Evolutionary conservation across 2,329 filamentous ascomycete genomes (phyloP).

Genomic region (Arachnopeziza araneosa): DNA sequence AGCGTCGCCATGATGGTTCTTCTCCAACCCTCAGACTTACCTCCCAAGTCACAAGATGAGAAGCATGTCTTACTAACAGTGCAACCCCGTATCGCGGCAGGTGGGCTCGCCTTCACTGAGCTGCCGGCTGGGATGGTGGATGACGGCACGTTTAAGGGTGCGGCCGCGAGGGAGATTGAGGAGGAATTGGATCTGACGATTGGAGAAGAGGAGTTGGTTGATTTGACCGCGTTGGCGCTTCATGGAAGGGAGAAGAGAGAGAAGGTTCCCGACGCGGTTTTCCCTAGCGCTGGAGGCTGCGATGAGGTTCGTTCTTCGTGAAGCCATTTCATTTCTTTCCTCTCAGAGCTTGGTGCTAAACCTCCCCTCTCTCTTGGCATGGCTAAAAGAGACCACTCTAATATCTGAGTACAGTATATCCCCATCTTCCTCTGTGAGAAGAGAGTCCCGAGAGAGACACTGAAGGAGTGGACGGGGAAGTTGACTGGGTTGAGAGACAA

Average conservation of each 20-base stretch:
- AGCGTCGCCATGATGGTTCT: constrained; percentile 52
- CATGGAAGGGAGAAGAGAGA: constrained; percentile 24
- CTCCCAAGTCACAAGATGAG: constrained; percentile 34
- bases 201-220: constrained; percentile 41
- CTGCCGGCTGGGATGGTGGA: constrained; percentile 56
- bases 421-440: constrained; percentile 53
- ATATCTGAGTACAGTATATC: constrained; percentile 34
- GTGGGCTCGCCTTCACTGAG: constrained; percentile 49
- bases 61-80: constrained; percentile 54
- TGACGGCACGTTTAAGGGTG: constrained; percentile 49
- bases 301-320: constrained; percentile 39
- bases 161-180: constrained; percentile 53
- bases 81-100: constrained; percentile 51
- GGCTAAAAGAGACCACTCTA: too few relatives aligned
- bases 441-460: constrained; percentile 42
- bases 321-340: too few relatives aligned
- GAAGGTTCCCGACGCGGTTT: constrained; percentile 44
- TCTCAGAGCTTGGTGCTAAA: too few relatives aligned
- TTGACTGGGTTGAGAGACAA: constrained; percentile 52
- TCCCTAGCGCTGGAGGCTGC: constrained; percentile 52
- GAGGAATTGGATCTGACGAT: constrained; percentile 56
- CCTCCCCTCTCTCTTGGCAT: too few relatives aligned
- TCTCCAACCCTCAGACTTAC: constrained; percentile 42
- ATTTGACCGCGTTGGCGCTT: constrained; percentile 51
- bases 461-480: constrained; percentile 51